Conservation (phyloP, 2,329 filamentous ascomycete genomes). For the Lachnellula arida region DNA sequence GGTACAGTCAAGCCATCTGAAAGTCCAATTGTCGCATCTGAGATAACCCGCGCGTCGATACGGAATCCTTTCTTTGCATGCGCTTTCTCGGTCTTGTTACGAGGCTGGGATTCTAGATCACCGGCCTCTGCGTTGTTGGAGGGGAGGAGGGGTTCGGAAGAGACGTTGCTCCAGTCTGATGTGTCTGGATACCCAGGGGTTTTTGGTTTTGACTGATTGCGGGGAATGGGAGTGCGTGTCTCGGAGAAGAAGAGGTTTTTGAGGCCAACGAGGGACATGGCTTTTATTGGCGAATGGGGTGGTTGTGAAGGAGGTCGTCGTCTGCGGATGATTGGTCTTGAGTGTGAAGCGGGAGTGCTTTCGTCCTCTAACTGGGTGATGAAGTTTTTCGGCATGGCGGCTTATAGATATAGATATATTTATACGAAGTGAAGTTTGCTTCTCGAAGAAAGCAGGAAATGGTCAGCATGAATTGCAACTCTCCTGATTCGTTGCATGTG, state of each 20-base stretch:
- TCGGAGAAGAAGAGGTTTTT: conserved; percentile 31
- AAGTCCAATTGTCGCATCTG: conserved; percentile 56
- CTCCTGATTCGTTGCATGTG: too few relatives aligned
- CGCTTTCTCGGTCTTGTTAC: conserved; percentile 17
- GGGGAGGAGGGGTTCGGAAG: conserved; percentile 18
- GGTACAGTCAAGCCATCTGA: conserved; percentile 60
- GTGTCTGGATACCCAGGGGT: background rate
- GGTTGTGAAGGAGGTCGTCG: conserved; percentile 4
- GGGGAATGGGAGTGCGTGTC: conserved; percentile 17
- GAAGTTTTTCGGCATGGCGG: too few relatives aligned
- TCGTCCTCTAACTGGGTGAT: too few relatives aligned
- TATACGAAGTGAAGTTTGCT: too few relatives aligned
- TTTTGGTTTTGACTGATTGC: background rate
- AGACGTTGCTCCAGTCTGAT: conserved; percentile 13
- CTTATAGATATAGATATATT: too few relatives aligned
- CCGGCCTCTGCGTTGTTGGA: conserved; percentile 4
- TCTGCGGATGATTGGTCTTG: conserved; percentile 11
- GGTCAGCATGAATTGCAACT: too few relatives aligned
- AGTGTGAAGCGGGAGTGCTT: background rate
- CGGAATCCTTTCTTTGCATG: conserved; percentile 24
- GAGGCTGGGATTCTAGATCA: conserved; percentile 27
- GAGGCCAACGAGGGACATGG: conserved; percentile 30
- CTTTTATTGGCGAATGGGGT: conserved; percentile 9
- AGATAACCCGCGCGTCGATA: conserved; percentile 35
- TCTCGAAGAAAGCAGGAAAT: too few relatives aligned